Evolutionary conservation across 2,329 filamentous ascomycete species (phyloP).

Genomic region (Elsinoe arachidis): DNA sequence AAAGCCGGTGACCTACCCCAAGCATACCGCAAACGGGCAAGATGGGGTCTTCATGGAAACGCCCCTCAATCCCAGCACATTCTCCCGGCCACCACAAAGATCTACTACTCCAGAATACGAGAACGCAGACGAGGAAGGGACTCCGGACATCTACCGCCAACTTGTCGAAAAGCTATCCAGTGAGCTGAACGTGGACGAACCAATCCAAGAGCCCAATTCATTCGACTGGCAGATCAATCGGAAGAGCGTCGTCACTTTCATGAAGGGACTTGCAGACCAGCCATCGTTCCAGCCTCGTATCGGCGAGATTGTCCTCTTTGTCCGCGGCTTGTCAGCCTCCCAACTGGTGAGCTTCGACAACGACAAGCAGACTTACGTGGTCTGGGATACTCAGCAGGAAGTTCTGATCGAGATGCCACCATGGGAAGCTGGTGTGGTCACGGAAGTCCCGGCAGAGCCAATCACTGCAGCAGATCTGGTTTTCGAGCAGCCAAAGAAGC

Average conservation of each 20-base stretch:
- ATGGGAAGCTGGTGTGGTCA: slow-evolving; percentile 52
- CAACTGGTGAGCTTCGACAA: slow-evolving; percentile 27
- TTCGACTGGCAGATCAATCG: slow-evolving; percentile 50
- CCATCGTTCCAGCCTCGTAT: slow-evolving; percentile 45
- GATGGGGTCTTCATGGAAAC: not conserved
- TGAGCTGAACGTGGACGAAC: slow-evolving; percentile 33
- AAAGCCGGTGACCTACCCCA: not conserved
- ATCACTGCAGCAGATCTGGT: slow-evolving; percentile 40
- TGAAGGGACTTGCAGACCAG: slow-evolving; percentile 36
- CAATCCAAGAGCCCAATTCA: slow-evolving; percentile 42
- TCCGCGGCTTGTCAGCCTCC: slow-evolving; percentile 26
- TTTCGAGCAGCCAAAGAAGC: slow-evolving; percentile 31
- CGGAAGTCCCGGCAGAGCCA: slow-evolving; percentile 40
- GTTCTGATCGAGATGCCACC: slow-evolving; percentile 28
- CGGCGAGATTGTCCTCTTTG: slow-evolving; percentile 51
- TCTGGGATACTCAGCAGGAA: slow-evolving; percentile 26
- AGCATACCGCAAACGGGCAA: not conserved
- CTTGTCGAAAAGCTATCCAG: slow-evolving; percentile 42
- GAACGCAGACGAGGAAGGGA: slow-evolving; percentile 43
- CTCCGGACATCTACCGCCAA: slow-evolving; percentile 44
- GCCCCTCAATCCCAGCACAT: not conserved
- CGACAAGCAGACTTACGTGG: slow-evolving; percentile 19
- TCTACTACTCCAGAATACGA: slow-evolving; percentile 8
- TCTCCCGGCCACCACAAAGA: not conserved
- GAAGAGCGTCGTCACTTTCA: slow-evolving; percentile 32